Base-by-base conservation (phyloP, 2,329 filamentous ascomycete species). In the Pseudogymnoascus sp. region DNA sequence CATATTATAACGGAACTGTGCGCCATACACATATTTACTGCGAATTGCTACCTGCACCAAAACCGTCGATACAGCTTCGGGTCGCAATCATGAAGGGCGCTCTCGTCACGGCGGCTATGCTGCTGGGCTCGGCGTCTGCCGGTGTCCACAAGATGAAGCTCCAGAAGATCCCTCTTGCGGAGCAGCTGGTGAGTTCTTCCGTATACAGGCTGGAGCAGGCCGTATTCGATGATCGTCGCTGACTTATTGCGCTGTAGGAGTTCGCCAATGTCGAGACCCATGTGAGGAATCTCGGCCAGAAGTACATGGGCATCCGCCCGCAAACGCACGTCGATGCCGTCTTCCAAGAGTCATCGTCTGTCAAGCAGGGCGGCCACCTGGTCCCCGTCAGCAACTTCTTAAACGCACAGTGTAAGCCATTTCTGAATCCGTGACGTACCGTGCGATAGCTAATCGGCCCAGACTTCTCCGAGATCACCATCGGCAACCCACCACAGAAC, bases 381-480 rank as follows among this genome's bases (percentile, higher is more conserved):
- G 89, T 99, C 43, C 90, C 93, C 63, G 87, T 99, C 71, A 90
- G 86, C 78, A 99, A 99, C 86, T 99, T 97, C 81, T 81, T 97
- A 81, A 99, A 99, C 74, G 94, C 94, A 64, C 94, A 99, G 79
- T 99, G 92, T 96, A 88, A 73, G 90, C 79, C 38, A 35, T 19
- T 37, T 38, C 21, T n/a, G 2, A 19, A 3, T 8, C 31, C 29
- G 12, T 31, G 43, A 23, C 45, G 61, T 19, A 35, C 37, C 37
- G 14, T 41, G 8, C 43, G 8, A 23, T 38, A 12, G 63, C 67
- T 68, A 67, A 68, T 31, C 38, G 12, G n/a, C 6, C 7, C 6
- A 95, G 92, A 99, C 83, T 99, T 96, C 85, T 95, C 93, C 69
- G 92, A 97, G 77, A 97, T 99, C 76, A 84, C 86, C 70, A 85